These are phyloP conservation scores for Circinella umbellata DNA, from an alignment of 371 early-diverging fungal genomes.

Conservation along the genomic window DNA sequence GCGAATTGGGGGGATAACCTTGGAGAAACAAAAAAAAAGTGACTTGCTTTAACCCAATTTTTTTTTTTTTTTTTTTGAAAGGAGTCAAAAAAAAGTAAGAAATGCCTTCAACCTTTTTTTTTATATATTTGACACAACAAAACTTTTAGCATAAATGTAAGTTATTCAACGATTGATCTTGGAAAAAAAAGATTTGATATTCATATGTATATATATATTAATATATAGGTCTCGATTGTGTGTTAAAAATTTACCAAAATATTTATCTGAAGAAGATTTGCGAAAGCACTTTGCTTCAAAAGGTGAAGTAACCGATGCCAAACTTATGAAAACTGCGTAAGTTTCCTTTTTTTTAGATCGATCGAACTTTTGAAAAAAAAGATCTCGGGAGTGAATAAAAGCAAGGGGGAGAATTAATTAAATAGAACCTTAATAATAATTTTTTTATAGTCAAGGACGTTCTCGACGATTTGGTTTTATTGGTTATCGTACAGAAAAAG, in stretches of 20 bases:
- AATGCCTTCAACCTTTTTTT: background rate
- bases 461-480: slow-evolving; percentile 93
- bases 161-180: background rate
- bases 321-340: slow-evolving; percentile 83
- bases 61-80: slow-evolving; percentile 1
- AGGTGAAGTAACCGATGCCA: slow-evolving; percentile 92
- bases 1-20: background rate
- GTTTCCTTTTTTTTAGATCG: slow-evolving; percentile 22
- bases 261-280: slow-evolving; percentile 83
- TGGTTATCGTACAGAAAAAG: slow-evolving; percentile 86
- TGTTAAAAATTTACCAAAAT: slow-evolving; percentile 93
- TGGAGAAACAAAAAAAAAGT: background rate
- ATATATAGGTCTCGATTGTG: slow-evolving; percentile 69
- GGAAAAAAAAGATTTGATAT: background rate
- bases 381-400: too few species aligned
- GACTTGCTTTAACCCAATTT: background rate
- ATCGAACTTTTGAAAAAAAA: too few species aligned
- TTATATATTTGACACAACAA: background rate
- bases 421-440: too few species aligned
- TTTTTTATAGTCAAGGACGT: slow-evolving; percentile 63
- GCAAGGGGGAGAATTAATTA: too few species aligned
- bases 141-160: background rate
- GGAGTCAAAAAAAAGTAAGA: too few species aligned
- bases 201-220: background rate
- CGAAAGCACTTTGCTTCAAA: slow-evolving; percentile 84